Percentiles rank a stretch among this genome's conserved stretches.
These are phyloP conservation scores for Datisca glomerata DNA, from an alignment of 306 rosid species.

Conservation along the genomic window DNA sequence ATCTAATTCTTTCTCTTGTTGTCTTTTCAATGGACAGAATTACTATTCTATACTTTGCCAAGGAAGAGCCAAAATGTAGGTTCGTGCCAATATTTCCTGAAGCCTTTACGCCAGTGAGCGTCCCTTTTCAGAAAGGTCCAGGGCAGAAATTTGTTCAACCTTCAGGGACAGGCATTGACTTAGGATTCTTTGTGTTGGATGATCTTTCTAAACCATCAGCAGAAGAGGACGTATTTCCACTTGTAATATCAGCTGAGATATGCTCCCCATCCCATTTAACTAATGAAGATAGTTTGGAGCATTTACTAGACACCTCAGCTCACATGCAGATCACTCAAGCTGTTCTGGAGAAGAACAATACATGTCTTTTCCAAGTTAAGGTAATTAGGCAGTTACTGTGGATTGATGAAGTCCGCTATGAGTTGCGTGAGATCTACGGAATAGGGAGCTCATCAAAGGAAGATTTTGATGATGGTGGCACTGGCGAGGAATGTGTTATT, in stretches of 20 bases:
- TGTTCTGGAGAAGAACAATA: constrained; percentile 54
- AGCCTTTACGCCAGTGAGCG: constrained; percentile 42
- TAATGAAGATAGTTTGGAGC: constrained; percentile 25
- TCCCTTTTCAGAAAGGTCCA: constrained; percentile 71
- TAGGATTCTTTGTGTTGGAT: constrained; percentile 76
- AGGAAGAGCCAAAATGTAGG: constrained; percentile 66
- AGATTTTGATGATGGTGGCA: constrained; percentile 49
- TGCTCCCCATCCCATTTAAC: constrained; percentile 20
- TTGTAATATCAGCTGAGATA: constrained; percentile 74
- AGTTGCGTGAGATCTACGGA: constrained; percentile 71
- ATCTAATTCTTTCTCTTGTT: constrained; percentile 8
- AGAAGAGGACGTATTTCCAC: constrained; percentile 61
- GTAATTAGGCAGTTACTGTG: constrained; percentile 68
- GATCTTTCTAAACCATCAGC: constrained; percentile 85
- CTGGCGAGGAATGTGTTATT: constrained; percentile 77
- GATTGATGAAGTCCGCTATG: constrained; percentile 75
- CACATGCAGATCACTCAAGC: constrained; percentile 73
- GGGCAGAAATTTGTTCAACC: constrained; percentile 72
- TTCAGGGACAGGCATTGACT: constrained; percentile 76
- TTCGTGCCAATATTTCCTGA: constrained; percentile 60
- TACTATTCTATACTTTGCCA: constrained; percentile 68
- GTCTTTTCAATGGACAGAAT: constrained; percentile 40
- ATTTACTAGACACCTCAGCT: constrained; percentile 28
- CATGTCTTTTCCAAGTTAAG: constrained; percentile 43
- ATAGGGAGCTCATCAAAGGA: constrained; percentile 46